These are phyloP conservation scores for Populus simonii DNA, from an alignment of 345 rosid species.

Conservation along the genomic window DNA sequence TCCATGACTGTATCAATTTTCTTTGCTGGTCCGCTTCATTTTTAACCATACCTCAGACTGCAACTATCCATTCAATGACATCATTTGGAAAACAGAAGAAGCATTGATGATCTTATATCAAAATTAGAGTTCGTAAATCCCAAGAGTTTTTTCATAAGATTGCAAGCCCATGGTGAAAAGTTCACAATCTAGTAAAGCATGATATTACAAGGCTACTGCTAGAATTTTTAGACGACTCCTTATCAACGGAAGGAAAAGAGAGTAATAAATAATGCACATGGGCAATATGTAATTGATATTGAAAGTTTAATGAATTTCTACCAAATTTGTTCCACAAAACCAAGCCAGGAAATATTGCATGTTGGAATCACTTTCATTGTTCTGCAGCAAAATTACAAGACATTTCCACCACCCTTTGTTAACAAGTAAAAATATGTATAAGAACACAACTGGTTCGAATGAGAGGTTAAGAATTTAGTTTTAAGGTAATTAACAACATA, in stretches of 20 bases:
- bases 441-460: slow-evolving; percentile 5
- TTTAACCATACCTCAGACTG: neutral
- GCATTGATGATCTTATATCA: neutral
- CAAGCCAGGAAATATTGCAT: slow-evolving; percentile 1
- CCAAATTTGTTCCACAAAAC: slow-evolving; percentile 24
- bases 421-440: slow-evolving; percentile 6
- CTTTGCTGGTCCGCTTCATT: neutral
- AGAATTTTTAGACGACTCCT: neutral
- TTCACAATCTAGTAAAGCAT: slow-evolving; percentile 1
- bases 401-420: slow-evolving; percentile 9
- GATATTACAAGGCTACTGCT: slow-evolving; percentile 16
- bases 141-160: neutral
- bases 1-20: neutral
- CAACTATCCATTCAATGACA: neutral
- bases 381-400: slow-evolving; percentile 5
- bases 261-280: slow-evolving; percentile 43
- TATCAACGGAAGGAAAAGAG: slow-evolving; percentile 13
- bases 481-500: neutral
- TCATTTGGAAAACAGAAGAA: neutral
- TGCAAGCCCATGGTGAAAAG: slow-evolving; percentile 3
- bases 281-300: slow-evolving; percentile 20
- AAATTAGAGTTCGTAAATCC: neutral
- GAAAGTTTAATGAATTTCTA: slow-evolving; percentile 23
- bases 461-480: neutral
- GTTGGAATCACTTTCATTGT: slow-evolving; percentile 11